Evolutionary conservation across 1,284 basidiomycete genomes (phyloP), one percentile per base, ranked within the genome.

Genomic region (Papiliotrema laurentii): DNA sequence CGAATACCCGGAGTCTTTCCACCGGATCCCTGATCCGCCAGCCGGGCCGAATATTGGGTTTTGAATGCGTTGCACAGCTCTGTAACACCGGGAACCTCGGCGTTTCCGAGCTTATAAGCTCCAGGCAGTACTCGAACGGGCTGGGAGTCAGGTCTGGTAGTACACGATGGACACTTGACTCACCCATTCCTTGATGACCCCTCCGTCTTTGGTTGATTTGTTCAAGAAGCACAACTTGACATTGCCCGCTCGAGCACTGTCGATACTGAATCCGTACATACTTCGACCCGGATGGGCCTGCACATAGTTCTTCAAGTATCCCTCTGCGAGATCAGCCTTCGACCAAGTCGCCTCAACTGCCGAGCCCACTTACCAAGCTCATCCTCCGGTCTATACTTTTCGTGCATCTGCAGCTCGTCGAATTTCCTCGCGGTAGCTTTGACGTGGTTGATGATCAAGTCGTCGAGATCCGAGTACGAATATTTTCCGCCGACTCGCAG

Each of bases 1-100:
- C 76, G 78, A 30, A 81, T 82, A 34, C 83, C 72, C 55, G 83
- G 87, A 70, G 87, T 85, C 19, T 86, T 86, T 57, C 87, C 85
- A 34, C 89, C 87, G 51, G 56, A 51, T 26, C 61, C 49, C 51
- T 60, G 51, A 36, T 71, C 68, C 11, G 59, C 53, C 6, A 74
- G 55, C 16, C 58, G 43, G 7, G 54, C 53, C 5, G 61, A 64
- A 49, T 73, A 87, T 81, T 87, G 79, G 64, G 89, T 83, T 82
- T 96, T 96, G 83, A 97, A 97, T 16, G 91, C 91, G 68, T 96
- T 90, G 60, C 91, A 94, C 2, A 97, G 76, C 72, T 93, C 89
- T 0, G 87, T 84, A 22, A 97, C 89, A 49, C 88, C 90, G 9
- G 87, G 84, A 25, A 90, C 87, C 42, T 88, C 81, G 13, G 89